Percentiles rank a stretch among this genome's conserved stretches.
These are phyloP conservation scores for Pichia sp. DNA, from an alignment of 1,139 yeast genomes.

Conservation along the genomic window DNA sequence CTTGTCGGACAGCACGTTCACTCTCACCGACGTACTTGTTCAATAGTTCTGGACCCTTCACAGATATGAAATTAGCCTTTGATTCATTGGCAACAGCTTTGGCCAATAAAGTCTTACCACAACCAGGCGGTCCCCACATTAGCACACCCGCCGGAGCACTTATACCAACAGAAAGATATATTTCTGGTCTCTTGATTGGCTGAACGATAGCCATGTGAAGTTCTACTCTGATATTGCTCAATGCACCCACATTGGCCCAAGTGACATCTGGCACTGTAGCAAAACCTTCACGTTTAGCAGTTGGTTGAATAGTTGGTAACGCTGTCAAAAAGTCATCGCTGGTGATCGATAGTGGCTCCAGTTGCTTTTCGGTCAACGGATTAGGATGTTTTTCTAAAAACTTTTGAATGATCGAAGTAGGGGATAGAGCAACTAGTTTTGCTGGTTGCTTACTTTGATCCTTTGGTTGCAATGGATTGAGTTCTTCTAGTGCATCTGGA, in stretches of 20 bases:
- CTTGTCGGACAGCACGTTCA: conserved; percentile 91
- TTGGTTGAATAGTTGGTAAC: conserved; percentile 90
- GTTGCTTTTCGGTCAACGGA: conserved; percentile 67
- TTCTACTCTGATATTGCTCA: conserved; percentile 72
- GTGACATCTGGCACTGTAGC: conserved; percentile 98
- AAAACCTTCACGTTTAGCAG: conserved; percentile 96
- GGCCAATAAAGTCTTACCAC: conserved; percentile 93
- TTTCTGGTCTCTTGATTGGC: conserved; percentile 88
- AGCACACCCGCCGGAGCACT: conserved; percentile 96
- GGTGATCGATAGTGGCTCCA: conserved; percentile 65
- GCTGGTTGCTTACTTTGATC: background rate
- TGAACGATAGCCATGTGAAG: conserved; percentile 96
- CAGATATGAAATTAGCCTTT: conserved; percentile 88
- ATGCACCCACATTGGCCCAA: conserved; percentile 94
- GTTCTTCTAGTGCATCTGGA: background rate
- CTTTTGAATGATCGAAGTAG: conserved; percentile 53
- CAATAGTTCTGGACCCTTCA: conserved; percentile 89
- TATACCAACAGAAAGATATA: conserved; percentile 85
- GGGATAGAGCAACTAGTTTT: background rate
- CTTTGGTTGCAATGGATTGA: too few species aligned
- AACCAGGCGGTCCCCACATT: conserved; percentile 99
- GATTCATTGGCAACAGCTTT: conserved; percentile 98
- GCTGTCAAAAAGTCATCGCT: conserved; percentile 79
- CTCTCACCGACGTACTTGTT: conserved; percentile 97
- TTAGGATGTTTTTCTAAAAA: conserved; percentile 71